These are phyloP conservation scores for Candida dendrica DNA, from an alignment of 805 yeast genomes.

Conservation along the genomic window DNA sequence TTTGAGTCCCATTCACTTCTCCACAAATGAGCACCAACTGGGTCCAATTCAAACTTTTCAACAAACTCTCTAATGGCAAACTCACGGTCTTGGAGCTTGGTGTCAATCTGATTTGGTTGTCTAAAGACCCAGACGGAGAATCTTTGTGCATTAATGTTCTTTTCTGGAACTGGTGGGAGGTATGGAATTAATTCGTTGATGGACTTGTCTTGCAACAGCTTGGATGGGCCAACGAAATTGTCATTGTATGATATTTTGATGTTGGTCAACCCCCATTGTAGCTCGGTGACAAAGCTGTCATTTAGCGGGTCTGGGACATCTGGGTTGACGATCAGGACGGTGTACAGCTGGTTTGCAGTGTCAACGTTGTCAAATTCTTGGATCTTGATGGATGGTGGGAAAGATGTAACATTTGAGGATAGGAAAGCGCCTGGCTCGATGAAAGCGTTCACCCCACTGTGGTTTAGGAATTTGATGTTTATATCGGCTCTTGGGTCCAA, in stretches of 20 bases:
- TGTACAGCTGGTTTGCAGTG: slow-evolving; percentile 46
- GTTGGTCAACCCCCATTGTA: slow-evolving; percentile 74
- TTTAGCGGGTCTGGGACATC: slow-evolving; percentile 74
- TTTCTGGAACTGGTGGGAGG: slow-evolving; percentile 82
- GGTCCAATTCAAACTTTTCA: slow-evolving; percentile 43
- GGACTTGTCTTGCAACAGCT: slow-evolving; percentile 24
- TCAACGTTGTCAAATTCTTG: slow-evolving; percentile 56
- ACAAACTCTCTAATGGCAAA: slow-evolving; percentile 74
- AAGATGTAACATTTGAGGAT: slow-evolving; percentile 64
- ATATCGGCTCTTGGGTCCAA: slow-evolving; percentile 75
- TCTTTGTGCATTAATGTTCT: slow-evolving; percentile 78
- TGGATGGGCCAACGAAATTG: slow-evolving; percentile 39
- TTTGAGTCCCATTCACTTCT: slow-evolving; percentile 78
- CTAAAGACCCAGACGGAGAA: slow-evolving; percentile 86
- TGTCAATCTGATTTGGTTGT: slow-evolving; percentile 35
- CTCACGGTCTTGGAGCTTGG: slow-evolving; percentile 25
- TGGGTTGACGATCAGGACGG: slow-evolving; percentile 81
- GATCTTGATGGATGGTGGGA: slow-evolving; percentile 72
- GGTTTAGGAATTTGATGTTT: slow-evolving; percentile 66
- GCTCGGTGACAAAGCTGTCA: slow-evolving; percentile 63
- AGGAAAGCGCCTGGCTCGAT: slow-evolving; percentile 72
- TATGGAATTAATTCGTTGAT: slow-evolving; percentile 50
- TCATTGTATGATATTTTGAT: slow-evolving; percentile 52
- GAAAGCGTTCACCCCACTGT: slow-evolving; percentile 56
- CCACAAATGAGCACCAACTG: slow-evolving; percentile 92